These are phyloP conservation scores for Diaporthe amygdali DNA, from an alignment of 2,329 filamentous ascomycete genomes.

Conservation along the genomic window DNA sequence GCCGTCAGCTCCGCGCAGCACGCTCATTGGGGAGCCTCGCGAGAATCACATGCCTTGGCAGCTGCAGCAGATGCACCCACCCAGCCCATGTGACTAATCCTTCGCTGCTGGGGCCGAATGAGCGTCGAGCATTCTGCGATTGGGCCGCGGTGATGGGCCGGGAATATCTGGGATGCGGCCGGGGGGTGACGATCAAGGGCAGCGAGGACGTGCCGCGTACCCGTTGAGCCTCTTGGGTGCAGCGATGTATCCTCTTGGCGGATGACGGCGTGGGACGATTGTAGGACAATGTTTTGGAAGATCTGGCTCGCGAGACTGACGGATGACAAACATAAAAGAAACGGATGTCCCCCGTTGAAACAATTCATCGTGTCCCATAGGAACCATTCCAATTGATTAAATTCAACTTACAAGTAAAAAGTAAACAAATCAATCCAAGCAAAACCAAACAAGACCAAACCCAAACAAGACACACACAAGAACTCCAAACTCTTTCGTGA, in stretches of 20 bases:
- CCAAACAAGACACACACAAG: background rate
- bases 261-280: constrained; percentile 8
- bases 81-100: constrained; percentile 3
- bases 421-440: background rate
- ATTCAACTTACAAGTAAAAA: background rate
- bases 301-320: background rate
- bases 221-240: constrained; percentile 5
- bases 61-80: constrained; percentile 8
- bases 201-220: background rate
- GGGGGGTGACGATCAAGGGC: background rate
- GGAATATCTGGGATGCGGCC: constrained; percentile 1
- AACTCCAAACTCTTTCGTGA: background rate
- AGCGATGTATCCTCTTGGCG: background rate
- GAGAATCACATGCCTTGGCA: constrained; percentile 9
- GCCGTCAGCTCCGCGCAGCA: background rate
- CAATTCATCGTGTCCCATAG: background rate
- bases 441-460: background rate
- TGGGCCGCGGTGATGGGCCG: constrained; percentile 6
- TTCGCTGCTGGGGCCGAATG: background rate
- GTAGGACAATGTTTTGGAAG: background rate
- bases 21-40: constrained; percentile 8
- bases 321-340: constrained; percentile 2
- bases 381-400: background rate
- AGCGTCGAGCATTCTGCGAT: background rate
- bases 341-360: background rate